A percentile compares a stretch with the other conserved stretches of the same genome.
These are phyloP conservation scores for Myriosclerotinia curreyana DNA, from an alignment of 2,329 filamentous ascomycete genomes.

Conservation along the genomic window DNA sequence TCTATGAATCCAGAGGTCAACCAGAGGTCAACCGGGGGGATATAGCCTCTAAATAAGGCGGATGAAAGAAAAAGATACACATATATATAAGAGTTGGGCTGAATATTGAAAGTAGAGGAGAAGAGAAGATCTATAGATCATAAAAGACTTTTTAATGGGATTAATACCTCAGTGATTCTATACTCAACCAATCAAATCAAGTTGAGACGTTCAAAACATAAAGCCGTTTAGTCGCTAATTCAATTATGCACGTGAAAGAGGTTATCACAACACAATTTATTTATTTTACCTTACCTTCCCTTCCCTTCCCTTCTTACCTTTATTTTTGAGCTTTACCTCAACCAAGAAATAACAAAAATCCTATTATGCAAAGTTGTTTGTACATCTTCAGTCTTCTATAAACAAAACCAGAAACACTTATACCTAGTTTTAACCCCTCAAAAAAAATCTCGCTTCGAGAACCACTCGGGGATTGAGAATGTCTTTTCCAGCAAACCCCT, in stretches of 20 bases:
- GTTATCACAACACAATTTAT: background rate
- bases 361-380: background rate
- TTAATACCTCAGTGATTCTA: background rate
- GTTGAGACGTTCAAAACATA: background rate
- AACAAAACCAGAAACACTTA: background rate
- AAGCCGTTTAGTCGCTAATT: background rate
- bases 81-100: no score
- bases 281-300: no score
- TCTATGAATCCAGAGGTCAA: no score
- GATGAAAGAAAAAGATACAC: no score
- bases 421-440: no score
- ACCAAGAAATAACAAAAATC: background rate
- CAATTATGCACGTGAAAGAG: background rate
- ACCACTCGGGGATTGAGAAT: background rate
- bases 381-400: fast-evolving
- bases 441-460: background rate
- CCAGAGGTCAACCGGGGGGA: no score
- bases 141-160: no score
- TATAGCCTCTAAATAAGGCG: no score
- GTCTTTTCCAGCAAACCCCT: background rate
- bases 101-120: no score
- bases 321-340: background rate
- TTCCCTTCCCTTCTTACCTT: background rate
- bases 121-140: no score
- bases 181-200: background rate